These are phyloP conservation scores for Triglochin maritima DNA, from an alignment of 106 monocot species.

Conservation along the genomic window DNA sequence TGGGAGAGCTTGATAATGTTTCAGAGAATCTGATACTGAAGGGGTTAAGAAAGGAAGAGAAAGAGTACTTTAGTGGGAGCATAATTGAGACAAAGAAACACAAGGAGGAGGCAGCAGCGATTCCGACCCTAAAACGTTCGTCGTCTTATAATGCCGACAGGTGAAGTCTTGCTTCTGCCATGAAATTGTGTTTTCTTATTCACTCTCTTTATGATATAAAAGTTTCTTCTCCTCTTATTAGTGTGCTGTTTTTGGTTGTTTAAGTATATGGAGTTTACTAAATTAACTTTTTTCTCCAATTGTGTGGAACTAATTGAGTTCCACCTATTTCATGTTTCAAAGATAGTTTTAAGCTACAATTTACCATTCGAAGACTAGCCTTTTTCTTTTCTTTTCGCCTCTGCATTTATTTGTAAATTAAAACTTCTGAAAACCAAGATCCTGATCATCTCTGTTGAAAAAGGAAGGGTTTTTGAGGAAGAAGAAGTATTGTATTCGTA, in stretches of 20 bases:
- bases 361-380: too few species aligned
- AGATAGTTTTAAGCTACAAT: too few species aligned
- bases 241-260: neutral
- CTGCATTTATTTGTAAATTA: too few species aligned
- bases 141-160: conserved; percentile 24
- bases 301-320: too few species aligned
- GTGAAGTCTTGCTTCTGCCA: conserved; percentile 1
- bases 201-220: neutral
- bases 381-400: too few species aligned
- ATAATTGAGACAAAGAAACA: conserved; percentile 25
- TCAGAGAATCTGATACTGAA: conserved; percentile 18
- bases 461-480: too few species aligned
- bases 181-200: neutral
- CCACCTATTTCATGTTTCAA: too few species aligned
- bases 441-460: too few species aligned
- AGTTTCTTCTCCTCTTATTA: neutral
- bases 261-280: too few species aligned
- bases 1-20: conserved; percentile 15
- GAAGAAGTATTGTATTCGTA: too few species aligned
- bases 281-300: too few species aligned
- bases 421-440: too few species aligned
- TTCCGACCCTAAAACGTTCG: conserved; percentile 18
- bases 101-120: conserved; percentile 8
- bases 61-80: conserved; percentile 34
- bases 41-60: conserved; percentile 20